Percentiles rank a stretch among this genome's conserved stretches.
phyloP scores from a whole-genome alignment of 768 basidiomycete species.

The Mycena kentingensis region DNA sequence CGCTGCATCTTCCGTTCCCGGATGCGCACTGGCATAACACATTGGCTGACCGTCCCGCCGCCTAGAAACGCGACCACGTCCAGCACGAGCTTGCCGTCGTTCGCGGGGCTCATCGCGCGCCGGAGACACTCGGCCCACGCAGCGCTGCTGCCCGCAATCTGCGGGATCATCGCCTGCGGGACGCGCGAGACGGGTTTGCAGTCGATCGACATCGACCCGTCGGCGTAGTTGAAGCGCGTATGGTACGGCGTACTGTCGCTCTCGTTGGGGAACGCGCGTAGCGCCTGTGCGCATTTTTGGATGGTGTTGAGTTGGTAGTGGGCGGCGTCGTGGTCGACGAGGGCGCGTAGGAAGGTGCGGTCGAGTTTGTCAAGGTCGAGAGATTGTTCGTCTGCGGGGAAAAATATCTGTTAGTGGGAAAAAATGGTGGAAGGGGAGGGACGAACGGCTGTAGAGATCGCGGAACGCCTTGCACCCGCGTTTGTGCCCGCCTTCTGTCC shows the following conservation, averaged over 20 bases:
- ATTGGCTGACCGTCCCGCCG: neutral
- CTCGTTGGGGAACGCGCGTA: neutral
- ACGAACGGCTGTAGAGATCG: neutral
- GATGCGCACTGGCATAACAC: neutral
- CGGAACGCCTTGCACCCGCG: neutral
- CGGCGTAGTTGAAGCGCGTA: neutral
- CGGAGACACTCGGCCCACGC: neutral
- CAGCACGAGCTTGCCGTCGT: neutral
- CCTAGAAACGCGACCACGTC: neutral
- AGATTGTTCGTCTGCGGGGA: neutral
- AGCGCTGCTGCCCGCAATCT: neutral
- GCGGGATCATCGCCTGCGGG: neutral
- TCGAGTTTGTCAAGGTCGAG: neutral
- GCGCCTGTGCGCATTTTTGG: neutral
- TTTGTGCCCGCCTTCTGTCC: neutral
- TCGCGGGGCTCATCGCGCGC: neutral
- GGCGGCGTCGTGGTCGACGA: neutral
- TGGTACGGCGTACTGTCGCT: no score
- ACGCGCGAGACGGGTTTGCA: neutral
- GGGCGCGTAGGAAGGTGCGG: neutral
- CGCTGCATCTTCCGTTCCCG: neutral
- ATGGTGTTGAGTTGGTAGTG: neutral
- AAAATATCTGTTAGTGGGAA: no score
- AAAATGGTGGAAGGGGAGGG: neutral
- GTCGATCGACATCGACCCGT: neutral